Base-by-base conservation (phyloP, 768 basidiomycete species). In the Boletus reticuloceps region DNA sequence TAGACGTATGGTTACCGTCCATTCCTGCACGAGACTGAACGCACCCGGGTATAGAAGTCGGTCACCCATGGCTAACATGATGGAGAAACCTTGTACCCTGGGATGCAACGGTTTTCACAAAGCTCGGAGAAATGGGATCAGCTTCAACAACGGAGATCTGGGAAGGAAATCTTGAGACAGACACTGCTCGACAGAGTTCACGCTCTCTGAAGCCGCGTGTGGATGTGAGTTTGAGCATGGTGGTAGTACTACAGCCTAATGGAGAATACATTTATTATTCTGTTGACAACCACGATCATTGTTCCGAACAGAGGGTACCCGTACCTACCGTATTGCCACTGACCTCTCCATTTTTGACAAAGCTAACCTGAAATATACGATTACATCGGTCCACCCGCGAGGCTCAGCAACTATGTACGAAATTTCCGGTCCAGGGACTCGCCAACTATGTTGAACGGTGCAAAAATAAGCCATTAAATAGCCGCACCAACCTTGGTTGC, bases 381-480 rank as follows among this genome's bases (percentile, higher is more conserved):
- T 20, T 40, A 19, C 8, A 29, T 27, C 37, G 37, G 52, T 57
- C 37, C 46, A 49, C 53, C 60, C 56, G 66, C 56, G 62, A 59
- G 58, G 52, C 56, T 60, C 46, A 39, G 53, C 9, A 27, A 46
- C 11, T 47, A 39, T 5, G 22, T 34, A 50, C 45, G 29, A 29
- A 29, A 29, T 9, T 17, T 49, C 46, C 8, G 51, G 42, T 38
- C 41, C 50, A 42, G 47, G 27, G 45, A 34, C 51, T 56, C 34
- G 42, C 40, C 40, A 36, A 22, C 27, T 49, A 54, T 44, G 50
- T 44, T 46, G 41, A 43, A 40, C 1, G 46, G 31, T 54, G 45
- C 61, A 63, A 69, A 65, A 69, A 71, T 70, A 63, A 56, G 56
- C 40, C 22, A 34, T 45, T 41, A 34, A 54, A 50, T 56, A 61